phyloP scores from a whole-genome alignment of 1,139 yeast species.

The Diutina catenulata region DNA sequence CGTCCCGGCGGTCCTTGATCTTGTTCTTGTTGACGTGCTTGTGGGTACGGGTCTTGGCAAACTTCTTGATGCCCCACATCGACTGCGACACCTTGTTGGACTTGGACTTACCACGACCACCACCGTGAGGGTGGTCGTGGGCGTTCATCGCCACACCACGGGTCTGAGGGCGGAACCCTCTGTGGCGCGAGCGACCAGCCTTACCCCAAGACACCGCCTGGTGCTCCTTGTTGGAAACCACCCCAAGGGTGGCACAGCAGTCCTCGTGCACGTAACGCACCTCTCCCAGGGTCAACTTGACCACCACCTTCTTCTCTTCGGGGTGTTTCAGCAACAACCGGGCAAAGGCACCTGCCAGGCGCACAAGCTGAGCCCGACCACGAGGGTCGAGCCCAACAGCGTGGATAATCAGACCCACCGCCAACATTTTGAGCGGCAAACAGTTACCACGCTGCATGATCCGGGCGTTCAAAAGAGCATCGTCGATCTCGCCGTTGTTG shows the following conservation, averaged over 20 bases:
- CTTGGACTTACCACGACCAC: slow-evolving; percentile 99
- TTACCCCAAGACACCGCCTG: slow-evolving; percentile 87
- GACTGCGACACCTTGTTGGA: slow-evolving; percentile 89
- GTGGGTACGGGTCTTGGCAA: slow-evolving; percentile 88
- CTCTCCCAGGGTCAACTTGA: slow-evolving; percentile 84
- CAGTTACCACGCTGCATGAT: slow-evolving; percentile 93
- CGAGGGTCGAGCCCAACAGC: slow-evolving; percentile 64
- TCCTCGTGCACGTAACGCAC: slow-evolving; percentile 79
- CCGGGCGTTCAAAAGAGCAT: slow-evolving; percentile 79
- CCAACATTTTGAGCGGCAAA: slow-evolving; percentile 82
- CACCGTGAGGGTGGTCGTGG: slow-evolving; percentile 99
- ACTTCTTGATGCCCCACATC: slow-evolving; percentile 96
- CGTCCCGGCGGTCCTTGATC: slow-evolving; percentile 61
- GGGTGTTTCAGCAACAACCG: slow-evolving; percentile 74
- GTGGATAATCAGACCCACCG: slow-evolving; percentile 85
- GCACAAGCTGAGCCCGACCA: slow-evolving; percentile 88
- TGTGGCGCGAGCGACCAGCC: slow-evolving; percentile 90
- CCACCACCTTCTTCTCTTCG: slow-evolving; percentile 59
- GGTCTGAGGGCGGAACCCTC: slow-evolving; percentile 89
- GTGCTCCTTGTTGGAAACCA: slow-evolving; percentile 91
- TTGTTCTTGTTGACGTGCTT: slow-evolving; percentile 72
- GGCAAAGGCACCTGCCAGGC: slow-evolving; percentile 93
- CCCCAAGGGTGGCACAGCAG: slow-evolving; percentile 90
- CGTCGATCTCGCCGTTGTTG: slow-evolving; percentile 75
- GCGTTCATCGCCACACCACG: slow-evolving; percentile 56